Conservation (phyloP, 2,329 filamentous ascomycete genomes). For the Aspergillus pseudoviridinutans region DNA sequence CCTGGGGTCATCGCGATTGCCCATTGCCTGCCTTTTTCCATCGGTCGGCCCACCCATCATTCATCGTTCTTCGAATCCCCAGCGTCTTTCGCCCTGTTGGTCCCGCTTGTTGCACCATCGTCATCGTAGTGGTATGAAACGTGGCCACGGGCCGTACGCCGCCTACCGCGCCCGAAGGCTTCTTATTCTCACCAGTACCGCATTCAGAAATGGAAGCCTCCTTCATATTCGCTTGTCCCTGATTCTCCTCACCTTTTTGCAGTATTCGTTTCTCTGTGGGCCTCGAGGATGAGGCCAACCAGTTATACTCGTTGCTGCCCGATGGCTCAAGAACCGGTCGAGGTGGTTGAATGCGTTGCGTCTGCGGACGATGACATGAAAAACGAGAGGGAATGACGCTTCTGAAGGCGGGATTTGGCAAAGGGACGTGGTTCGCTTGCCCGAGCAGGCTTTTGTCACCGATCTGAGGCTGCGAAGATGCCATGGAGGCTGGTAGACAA, state of each 20-base stretch:
- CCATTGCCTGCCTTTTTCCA: conserved; percentile 31
- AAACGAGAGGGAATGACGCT: conserved; percentile 18
- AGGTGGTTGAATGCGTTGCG: conserved; percentile 26
- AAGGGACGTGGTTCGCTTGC: conserved; percentile 3
- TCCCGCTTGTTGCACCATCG: conserved; percentile 27
- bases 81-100: conserved; percentile 33
- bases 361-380: conserved; percentile 29
- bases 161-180: conserved; percentile 12
- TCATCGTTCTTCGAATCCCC: conserved; percentile 42
- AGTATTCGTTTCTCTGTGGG: conserved; percentile 17
- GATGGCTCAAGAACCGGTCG: conserved; percentile 32
- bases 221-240: conserved; percentile 2
- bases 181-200: conserved; percentile 24
- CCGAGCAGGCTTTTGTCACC: conserved; percentile 8
- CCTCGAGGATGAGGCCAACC: conserved; percentile 26
- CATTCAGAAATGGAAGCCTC: conserved; percentile 12
- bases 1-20: neutral
- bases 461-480: conserved; percentile 8
- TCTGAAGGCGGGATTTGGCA: conserved; percentile 8
- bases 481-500: conserved; percentile 10
- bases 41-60: conserved; percentile 38
- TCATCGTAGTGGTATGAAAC: conserved; percentile 40
- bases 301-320: conserved; percentile 32
- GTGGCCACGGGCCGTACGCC: conserved; percentile 28
- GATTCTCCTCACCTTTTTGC: conserved; percentile 9